Conservation (phyloP, 176 grass and related monocot genomes). For the Metroxylon sagu region DNA sequence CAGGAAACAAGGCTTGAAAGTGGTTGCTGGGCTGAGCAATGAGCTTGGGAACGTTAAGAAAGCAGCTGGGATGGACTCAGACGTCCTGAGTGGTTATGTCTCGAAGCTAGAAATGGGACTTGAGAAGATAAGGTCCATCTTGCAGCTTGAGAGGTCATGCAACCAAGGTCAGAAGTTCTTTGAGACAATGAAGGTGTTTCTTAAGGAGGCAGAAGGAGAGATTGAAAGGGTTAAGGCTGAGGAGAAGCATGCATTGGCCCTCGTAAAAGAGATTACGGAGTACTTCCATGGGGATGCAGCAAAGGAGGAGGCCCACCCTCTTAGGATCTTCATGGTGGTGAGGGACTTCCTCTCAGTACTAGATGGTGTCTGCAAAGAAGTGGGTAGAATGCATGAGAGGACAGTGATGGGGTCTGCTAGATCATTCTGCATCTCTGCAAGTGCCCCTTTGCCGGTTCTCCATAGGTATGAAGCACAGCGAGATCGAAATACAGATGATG, state of each 20-base stretch:
- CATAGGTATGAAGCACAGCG: constrained; percentile 6
- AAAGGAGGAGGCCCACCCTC: constrained; percentile 39
- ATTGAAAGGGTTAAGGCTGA: constrained; percentile 32
- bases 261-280: constrained; percentile 50
- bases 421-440: constrained; percentile 33
- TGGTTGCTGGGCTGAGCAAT: constrained; percentile 41
- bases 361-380: constrained; percentile 58
- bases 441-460: constrained; percentile 21
- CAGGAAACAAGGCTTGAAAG: constrained; percentile 49
- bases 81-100: constrained; percentile 27
- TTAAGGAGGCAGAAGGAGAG: constrained; percentile 23
- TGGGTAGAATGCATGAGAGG: constrained; percentile 51
- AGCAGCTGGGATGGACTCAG: constrained; percentile 53
- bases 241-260: constrained; percentile 20
- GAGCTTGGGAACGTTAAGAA: constrained; percentile 71
- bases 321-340: constrained; percentile 66
- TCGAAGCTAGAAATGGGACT: constrained; percentile 40
- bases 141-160: constrained; percentile 39
- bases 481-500: constrained; percentile 36
- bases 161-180: constrained; percentile 37
- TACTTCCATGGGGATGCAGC: constrained; percentile 57
- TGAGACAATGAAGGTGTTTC: constrained; percentile 35
- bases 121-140: constrained; percentile 42
- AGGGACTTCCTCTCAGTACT: constrained; percentile 49
- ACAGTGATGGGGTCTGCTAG: constrained; percentile 56